Conservation (phyloP, 176 grass and related monocot genomes). For the Saccharum officinarum region DNA sequence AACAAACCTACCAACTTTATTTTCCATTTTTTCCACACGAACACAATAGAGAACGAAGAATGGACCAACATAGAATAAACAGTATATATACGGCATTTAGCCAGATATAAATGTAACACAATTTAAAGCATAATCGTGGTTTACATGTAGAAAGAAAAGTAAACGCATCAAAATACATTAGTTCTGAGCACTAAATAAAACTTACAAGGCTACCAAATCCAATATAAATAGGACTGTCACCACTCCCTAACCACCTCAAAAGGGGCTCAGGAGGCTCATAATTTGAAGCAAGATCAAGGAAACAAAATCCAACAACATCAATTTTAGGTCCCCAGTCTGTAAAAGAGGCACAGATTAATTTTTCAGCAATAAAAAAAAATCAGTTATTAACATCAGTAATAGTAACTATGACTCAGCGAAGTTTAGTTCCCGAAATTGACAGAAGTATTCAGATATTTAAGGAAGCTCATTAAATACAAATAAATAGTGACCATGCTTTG, state of each 20-base stretch:
- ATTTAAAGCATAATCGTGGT: not conserved
- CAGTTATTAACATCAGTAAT: not conserved
- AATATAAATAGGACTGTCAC: constrained; percentile 77
- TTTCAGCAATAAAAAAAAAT: constrained; percentile 22
- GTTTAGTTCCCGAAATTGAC: not conserved
- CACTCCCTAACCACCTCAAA: constrained; percentile 51
- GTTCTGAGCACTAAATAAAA: not conserved
- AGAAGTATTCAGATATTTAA: not conserved
- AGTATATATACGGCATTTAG: not conserved
- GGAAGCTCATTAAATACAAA: not conserved
- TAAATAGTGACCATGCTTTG: not conserved
- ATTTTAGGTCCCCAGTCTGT: constrained; percentile 75
- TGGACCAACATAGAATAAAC: not conserved
- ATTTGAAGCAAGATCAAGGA: constrained; percentile 68
- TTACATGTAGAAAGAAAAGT: not conserved
- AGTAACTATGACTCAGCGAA: not conserved
- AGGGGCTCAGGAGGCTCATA: constrained; percentile 63
- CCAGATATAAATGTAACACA: not conserved
- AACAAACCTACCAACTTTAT: constrained; percentile 3
- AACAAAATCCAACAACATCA: constrained; percentile 86
- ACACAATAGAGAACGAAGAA: not conserved
- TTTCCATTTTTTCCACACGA: not conserved
- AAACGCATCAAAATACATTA: not conserved
- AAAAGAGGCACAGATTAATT: not conserved
- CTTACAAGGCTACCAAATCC: constrained; percentile 80